Base-by-base conservation (phyloP, 352 stramenopile genomes). In the Peronospora destructor region DNA sequence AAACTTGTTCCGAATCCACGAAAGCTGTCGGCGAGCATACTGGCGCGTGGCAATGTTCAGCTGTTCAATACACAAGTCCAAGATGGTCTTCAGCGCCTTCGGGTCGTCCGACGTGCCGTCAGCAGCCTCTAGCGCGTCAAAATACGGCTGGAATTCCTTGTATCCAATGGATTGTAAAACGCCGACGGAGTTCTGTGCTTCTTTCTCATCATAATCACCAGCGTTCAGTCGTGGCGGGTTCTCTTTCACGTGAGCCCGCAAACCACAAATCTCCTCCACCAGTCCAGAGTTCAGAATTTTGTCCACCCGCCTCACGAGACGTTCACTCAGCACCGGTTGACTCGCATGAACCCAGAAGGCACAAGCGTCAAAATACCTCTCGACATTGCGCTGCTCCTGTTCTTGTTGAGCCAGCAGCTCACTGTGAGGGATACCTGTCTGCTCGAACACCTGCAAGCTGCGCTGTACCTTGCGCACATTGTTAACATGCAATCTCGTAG, bases 111-210 rank as follows among this genome's bases (percentile, higher is more conserved):
- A 35, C 1, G 47, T 40, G 21, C 42, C 32, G 30, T 76, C 44
- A 4, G 55, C 45, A 11, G 59, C 48, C 36, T 86, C 80, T 2
- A 84, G 39, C 0, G 74, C 79, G 17, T 85, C 61, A 26, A 91
- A 80, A 54, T 93, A 91, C 28, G 80, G 73, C 43, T 86, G 70
- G 48, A 96, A 95, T 59, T 96, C 86, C 47, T 95, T 96, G 62
- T 93, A 94, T 17, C 86, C 86, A 51, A 96, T 96, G 12, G 86
- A 85, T 57, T 94, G 81, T 6, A 91, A 63, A 41, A 95, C 87
- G 5, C 86, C 86, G 12, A 87, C 69, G 2, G 76, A 71, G 45
- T 73, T 66, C 26, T 73, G 54, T n/a, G 14, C 49, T 49, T 71
- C 60, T 9, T 71, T 58, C 6, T 66, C 53, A 3, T 50, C 53